Base-by-base conservation (phyloP, 371 early-diverging fungal genomes). In the Dichotomocladium elegans region DNA sequence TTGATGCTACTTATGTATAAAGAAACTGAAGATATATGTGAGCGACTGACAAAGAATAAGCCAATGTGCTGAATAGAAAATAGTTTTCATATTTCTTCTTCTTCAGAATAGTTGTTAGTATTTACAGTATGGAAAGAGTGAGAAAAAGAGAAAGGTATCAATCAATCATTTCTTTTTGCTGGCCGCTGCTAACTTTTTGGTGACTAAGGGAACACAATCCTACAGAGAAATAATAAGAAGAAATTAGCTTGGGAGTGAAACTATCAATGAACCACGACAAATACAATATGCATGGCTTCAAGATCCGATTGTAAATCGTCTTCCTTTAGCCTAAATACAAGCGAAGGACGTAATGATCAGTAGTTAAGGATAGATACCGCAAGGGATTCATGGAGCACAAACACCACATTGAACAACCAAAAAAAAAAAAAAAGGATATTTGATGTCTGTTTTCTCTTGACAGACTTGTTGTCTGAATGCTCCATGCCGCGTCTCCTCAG, bases 1-100 rank as follows among this genome's bases (percentile, higher is more conserved):
- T 98, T 52, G 99, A 98, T 70, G 99, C 97, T 21, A 82, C 80
- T 62, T 71, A 62, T 64, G n/a, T n/a, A n/a, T n/a, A n/a, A n/a
- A n/a, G n/a, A n/a, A n/a, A n/a, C n/a, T n/a, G n/a, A n/a, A n/a
- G n/a, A n/a, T n/a, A n/a, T n/a, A n/a, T n/a, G n/a, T n/a, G n/a
- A n/a, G n/a, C n/a, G n/a, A n/a, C n/a, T n/a, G n/a, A n/a, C n/a
- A n/a, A n/a, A n/a, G n/a, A n/a, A n/a, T n/a, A n/a, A n/a, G n/a
- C n/a, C n/a, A n/a, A n/a, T n/a, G n/a, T n/a, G n/a, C n/a, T n/a
- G n/a, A n/a, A n/a, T n/a, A n/a, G n/a, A n/a, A n/a, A n/a, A n/a
- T n/a, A n/a, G 70, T 63, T n/a, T 24, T 29, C 33, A 12, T 40
- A 15, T 17, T 47, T 41, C 10, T 21, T 49, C 25, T n/a, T n/a